A percentile compares a stretch with the other conserved stretches of the same genome.
Conservation (phyloP, 2,329 filamentous ascomycete genomes). For the Cryphonectria naterciae region DNA sequence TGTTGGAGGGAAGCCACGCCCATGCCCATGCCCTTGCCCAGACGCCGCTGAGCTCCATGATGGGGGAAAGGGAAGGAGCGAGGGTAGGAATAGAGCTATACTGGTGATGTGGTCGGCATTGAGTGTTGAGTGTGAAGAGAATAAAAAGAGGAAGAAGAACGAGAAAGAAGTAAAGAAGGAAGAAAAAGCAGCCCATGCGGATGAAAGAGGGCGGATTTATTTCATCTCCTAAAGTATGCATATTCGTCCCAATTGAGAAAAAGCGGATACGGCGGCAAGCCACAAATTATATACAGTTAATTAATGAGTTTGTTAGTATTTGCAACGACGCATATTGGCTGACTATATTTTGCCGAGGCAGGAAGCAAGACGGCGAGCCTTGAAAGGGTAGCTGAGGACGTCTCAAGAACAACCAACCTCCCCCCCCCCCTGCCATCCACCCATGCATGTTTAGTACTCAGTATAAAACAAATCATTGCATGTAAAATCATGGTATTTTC, state of each 20-base stretch:
- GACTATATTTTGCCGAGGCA: neutral
- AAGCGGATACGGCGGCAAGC: neutral
- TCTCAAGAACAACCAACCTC: neutral
- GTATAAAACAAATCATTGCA: neutral
- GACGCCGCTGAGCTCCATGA: neutral
- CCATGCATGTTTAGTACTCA: neutral
- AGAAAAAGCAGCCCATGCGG: too few relatives aligned
- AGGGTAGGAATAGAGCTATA: neutral
- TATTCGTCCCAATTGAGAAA: neutral
- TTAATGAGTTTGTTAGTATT: neutral
- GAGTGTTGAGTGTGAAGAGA: too few relatives aligned
- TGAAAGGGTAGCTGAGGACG: too few relatives aligned
- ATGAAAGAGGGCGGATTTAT: too few relatives aligned
- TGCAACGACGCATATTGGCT: neutral
- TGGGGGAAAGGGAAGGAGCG: neutral
- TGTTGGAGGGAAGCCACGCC: neutral
- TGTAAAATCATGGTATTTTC: constrained; percentile 17
- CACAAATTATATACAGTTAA: neutral
- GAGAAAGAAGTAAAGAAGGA: too few relatives aligned
- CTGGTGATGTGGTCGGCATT: neutral
- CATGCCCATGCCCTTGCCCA: neutral
- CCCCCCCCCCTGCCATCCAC: neutral
- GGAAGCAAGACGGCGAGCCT: neutral
- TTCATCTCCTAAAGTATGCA: neutral
- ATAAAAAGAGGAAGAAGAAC: too few relatives aligned